Evolutionary conservation across 331 rosid species (phyloP).

Genomic region (Malus hybrid): DNA sequence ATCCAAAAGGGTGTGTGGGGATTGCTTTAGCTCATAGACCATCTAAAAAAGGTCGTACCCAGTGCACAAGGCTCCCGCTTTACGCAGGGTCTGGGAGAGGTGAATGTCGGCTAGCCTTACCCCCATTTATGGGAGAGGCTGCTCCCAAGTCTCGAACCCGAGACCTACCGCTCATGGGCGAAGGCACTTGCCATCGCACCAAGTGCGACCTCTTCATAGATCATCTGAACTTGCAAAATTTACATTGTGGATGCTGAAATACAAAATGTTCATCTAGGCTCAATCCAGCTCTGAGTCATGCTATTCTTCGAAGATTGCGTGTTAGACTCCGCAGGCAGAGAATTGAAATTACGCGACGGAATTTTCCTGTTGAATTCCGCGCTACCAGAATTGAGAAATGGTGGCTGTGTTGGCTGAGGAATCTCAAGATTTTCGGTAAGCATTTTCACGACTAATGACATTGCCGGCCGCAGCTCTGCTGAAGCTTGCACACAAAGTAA

Average conservation of each 20-base stretch:
- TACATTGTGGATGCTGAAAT: background rate
- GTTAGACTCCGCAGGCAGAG: slow-evolving; percentile 20
- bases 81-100: too few relatives aligned
- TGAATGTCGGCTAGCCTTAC: too few relatives aligned
- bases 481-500: slow-evolving; percentile 51
- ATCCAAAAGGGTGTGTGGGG: too few relatives aligned
- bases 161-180: too few relatives aligned
- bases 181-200: too few relatives aligned
- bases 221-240: background rate
- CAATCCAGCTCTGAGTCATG: slow-evolving; percentile 45
- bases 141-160: too few relatives aligned
- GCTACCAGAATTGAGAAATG: slow-evolving; percentile 37
- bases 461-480: slow-evolving; percentile 58
- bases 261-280: slow-evolving; percentile 36
- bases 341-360: slow-evolving; percentile 5
- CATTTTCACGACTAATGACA: slow-evolving; percentile 62
- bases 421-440: slow-evolving; percentile 30
- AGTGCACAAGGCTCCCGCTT: too few relatives aligned
- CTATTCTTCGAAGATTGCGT: slow-evolving; percentile 36
- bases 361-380: slow-evolving; percentile 16
- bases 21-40: background rate
- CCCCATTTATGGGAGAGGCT: too few relatives aligned
- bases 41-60: background rate
- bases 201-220: background rate
- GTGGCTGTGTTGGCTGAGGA: slow-evolving; percentile 65